Evolutionary conservation across 1,139 yeast species (phyloP).

Genomic region (Yamadazyma friedrichii): DNA sequence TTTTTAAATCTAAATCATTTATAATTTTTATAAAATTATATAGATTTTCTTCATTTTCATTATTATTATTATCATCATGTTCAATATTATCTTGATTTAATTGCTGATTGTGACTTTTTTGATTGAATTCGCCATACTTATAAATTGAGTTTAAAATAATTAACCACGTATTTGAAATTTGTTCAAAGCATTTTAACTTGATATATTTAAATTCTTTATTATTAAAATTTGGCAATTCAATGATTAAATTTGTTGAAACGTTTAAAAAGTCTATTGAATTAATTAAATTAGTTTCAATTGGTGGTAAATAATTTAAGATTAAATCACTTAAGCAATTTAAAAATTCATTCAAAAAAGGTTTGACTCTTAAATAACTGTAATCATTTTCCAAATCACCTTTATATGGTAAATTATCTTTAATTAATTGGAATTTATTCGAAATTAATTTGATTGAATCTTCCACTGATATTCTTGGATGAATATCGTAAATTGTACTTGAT

Average conservation of each 20-base stretch:
- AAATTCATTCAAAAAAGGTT: constrained; percentile 72
- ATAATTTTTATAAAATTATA: constrained; percentile 30
- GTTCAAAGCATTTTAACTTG: constrained; percentile 72
- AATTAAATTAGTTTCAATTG: constrained; percentile 57
- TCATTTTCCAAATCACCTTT: constrained; percentile 73
- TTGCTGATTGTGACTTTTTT: no score
- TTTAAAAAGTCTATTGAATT: constrained; percentile 68
- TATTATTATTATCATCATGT: constrained; percentile 8
- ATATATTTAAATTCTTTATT: constrained; percentile 73
- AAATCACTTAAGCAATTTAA: constrained; percentile 77
- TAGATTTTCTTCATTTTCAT: constrained; percentile 20
- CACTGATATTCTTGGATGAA: constrained; percentile 62
- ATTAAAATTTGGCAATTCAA: constrained; percentile 70
- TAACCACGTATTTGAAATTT: constrained; percentile 75
- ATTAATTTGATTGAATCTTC: constrained; percentile 52
- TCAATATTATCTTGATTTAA: constrained; percentile 9
- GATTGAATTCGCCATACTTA: constrained; percentile 11
- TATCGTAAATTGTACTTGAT: constrained; percentile 45
- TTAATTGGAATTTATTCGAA: constrained; percentile 42
- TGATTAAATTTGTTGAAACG: constrained; percentile 61
- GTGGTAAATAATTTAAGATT: constrained; percentile 76
- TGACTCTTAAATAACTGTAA: constrained; percentile 84
- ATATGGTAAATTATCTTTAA: constrained; percentile 62
- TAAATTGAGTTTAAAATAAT: constrained; percentile 50
- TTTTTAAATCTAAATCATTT: constrained; percentile 34